phyloP scores from a whole-genome alignment of 2,329 filamentous ascomycete genomes.

The Lachnellula occidentalis region DNA sequence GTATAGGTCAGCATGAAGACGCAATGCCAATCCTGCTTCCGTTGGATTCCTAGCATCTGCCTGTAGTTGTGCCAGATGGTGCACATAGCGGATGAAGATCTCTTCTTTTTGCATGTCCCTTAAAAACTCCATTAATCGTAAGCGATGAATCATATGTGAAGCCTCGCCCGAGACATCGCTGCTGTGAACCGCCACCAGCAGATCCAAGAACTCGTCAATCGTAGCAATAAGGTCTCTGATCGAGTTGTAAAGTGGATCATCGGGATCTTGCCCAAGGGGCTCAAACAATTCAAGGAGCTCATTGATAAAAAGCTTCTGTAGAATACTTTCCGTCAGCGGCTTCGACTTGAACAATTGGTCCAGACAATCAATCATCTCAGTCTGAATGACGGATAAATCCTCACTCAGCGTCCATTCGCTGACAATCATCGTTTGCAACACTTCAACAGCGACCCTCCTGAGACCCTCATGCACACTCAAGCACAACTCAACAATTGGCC shows the following conservation, averaged over 20 bases:
- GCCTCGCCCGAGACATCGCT: conserved; percentile 68
- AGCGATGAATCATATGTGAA: conserved; percentile 77
- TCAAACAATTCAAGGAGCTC: conserved; percentile 81
- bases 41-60: conserved; percentile 70
- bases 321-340: conserved; percentile 77
- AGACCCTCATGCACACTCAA: conserved; percentile 92
- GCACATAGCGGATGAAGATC: conserved; percentile 93
- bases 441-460: conserved; percentile 82
- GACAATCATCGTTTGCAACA: conserved; percentile 95
- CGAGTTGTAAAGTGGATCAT: conserved; percentile 70
- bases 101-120: conserved; percentile 96
- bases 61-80: conserved; percentile 80
- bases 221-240: conserved; percentile 76
- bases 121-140: conserved; percentile 92
- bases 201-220: conserved; percentile 83
- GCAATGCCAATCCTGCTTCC: conserved; percentile 82
- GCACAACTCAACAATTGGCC: conserved; percentile 88
- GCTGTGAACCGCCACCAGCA: conserved; percentile 84
- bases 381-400: conserved; percentile 85
- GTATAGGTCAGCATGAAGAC: conserved; percentile 87
- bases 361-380: conserved; percentile 91
- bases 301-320: conserved; percentile 87
- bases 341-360: conserved; percentile 88
- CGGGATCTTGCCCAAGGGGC: conserved; percentile 56
- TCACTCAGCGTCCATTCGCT: conserved; percentile 97